Conservation (phyloP, 2,329 filamentous ascomycete species). For the Phyllachora maydis region DNA sequence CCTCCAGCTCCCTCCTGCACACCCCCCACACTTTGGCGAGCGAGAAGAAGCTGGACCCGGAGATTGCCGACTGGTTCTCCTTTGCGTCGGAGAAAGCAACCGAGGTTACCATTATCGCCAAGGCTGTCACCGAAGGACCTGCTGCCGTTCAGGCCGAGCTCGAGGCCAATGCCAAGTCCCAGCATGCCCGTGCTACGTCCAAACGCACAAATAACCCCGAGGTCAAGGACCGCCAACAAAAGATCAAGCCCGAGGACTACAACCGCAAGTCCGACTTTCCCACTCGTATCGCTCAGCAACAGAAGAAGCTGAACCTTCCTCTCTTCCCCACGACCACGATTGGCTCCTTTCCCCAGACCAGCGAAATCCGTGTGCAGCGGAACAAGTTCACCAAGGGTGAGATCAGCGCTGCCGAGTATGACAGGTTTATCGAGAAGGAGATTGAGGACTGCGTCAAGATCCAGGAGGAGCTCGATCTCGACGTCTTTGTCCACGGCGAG, state of each 20-base stretch:
- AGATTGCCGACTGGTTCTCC: slow-evolving; percentile 96
- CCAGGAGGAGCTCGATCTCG: slow-evolving; percentile 93
- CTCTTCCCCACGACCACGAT: slow-evolving; percentile 99
- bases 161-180: slow-evolving; percentile 90
- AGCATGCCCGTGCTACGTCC: slow-evolving; percentile 78
- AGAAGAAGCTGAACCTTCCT: slow-evolving; percentile 81
- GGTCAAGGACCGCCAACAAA: slow-evolving; percentile 90
- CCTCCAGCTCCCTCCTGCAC: slow-evolving; percentile 94
- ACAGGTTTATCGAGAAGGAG: slow-evolving; percentile 99
- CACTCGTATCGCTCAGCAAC: too few species aligned
- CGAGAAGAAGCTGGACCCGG: slow-evolving; percentile 93
- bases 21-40: slow-evolving; percentile 93
- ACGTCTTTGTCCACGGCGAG: slow-evolving; percentile 96
- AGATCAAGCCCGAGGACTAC: slow-evolving; percentile 70
- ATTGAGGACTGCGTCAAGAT: slow-evolving; percentile 88
- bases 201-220: slow-evolving; percentile 90
- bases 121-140: slow-evolving; percentile 87
- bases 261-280: slow-evolving; percentile 85
- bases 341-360: slow-evolving; percentile 97
- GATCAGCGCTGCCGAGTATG: slow-evolving; percentile 81
- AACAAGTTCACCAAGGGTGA: slow-evolving; percentile 99
- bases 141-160: slow-evolving; percentile 72
- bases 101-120: slow-evolving; percentile 84
- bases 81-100: slow-evolving; percentile 89
- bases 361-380: slow-evolving; percentile 89